Conservation (phyloP, 1,284 basidiomycete species). For the Leccinum cinnamomeum region DNA sequence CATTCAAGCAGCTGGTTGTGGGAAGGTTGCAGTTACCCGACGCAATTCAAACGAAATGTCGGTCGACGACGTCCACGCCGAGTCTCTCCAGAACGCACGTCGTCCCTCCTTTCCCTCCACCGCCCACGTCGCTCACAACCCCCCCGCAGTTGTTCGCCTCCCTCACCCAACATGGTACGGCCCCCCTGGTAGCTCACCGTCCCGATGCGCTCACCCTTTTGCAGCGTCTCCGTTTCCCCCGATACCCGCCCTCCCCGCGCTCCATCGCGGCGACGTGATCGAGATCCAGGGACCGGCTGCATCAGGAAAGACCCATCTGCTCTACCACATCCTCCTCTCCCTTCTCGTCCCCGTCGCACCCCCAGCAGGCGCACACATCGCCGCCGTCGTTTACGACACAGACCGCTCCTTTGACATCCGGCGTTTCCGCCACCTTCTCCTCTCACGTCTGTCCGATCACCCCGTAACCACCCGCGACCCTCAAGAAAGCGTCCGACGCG, state of each 20-base stretch:
- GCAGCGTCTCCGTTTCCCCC: constrained; percentile 29
- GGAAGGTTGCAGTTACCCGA: constrained; percentile 11
- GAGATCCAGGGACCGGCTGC: constrained; percentile 72
- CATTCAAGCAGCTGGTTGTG: constrained; percentile 19
- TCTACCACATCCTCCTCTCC: constrained; percentile 62
- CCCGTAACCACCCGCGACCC: constrained; percentile 21
- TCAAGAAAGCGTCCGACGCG: constrained; percentile 38
- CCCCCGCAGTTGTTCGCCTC: constrained; percentile 21
- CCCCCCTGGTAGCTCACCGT: too few species aligned
- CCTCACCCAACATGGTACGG: constrained; percentile 22
- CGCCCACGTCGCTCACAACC: constrained; percentile 16
- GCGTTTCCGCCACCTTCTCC: constrained; percentile 55
- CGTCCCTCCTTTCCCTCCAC: constrained; percentile 14
- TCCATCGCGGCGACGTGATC: constrained; percentile 50
- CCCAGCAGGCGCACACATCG: constrained; percentile 44
- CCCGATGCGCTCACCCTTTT: constrained; percentile 7
- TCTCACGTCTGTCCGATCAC: constrained; percentile 36
- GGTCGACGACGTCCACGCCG: constrained; percentile 39
- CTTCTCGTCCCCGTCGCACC: constrained; percentile 54
- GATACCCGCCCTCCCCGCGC: constrained; percentile 27
- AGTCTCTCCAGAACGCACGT: constrained; percentile 48
- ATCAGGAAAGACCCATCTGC: constrained; percentile 73
- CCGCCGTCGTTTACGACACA: constrained; percentile 66
- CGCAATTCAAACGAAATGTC: constrained; percentile 8
- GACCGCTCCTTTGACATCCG: constrained; percentile 60